phyloP scores from a whole-genome alignment of 345 rosid genomes.

The Brassica incana region DNA sequence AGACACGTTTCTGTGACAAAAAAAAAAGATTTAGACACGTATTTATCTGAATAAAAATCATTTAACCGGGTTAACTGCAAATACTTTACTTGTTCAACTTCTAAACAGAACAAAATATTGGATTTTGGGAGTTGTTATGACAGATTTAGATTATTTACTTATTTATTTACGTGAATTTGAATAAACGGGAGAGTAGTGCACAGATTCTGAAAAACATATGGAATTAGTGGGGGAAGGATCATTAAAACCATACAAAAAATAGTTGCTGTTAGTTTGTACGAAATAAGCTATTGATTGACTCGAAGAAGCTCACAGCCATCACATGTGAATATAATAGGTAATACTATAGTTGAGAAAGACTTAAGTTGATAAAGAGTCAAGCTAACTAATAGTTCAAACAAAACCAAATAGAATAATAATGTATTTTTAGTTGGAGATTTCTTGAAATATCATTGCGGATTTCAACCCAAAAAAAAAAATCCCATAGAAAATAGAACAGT shows the following conservation, averaged over 20 bases:
- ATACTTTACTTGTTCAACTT: neutral
- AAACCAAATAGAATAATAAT: neutral
- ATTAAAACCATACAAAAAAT: neutral
- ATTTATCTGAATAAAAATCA: neutral
- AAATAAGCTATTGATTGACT: neutral
- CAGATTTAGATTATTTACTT: neutral
- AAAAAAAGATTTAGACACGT: neutral
- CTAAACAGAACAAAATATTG: neutral
- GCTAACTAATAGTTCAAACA: neutral
- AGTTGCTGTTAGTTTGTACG: neutral
- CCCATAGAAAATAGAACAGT: neutral
- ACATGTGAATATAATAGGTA: neutral
- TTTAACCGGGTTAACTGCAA: neutral
- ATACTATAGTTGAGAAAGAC: neutral
- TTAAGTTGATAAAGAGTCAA: neutral
- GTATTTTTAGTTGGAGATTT: neutral
- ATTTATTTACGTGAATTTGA: neutral
- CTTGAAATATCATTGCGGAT: neutral
- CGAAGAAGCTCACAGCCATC: neutral
- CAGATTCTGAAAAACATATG: neutral
- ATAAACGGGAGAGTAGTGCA: neutral
- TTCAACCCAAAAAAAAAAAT: neutral
- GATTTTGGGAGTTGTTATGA: neutral
- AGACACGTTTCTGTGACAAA: neutral
- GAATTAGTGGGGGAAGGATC: neutral